Evolutionary conservation across 2,329 filamentous ascomycete species (phyloP), one percentile per base, ranked within the genome.

Genomic region (Orbilia ellipsospora): DNA sequence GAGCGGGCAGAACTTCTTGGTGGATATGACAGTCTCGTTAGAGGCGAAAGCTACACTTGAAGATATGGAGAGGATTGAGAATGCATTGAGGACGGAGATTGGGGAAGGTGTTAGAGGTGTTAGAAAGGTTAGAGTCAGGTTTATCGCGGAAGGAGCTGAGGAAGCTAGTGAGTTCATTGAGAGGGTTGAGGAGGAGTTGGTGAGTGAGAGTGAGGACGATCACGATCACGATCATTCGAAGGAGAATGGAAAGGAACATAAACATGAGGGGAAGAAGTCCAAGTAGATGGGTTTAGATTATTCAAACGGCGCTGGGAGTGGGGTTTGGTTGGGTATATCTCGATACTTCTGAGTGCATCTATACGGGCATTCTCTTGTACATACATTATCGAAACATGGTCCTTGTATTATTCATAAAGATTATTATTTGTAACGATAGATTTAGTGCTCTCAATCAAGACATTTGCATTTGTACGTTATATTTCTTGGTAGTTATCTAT

Each of bases 1-100:
- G 84, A 95, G 93, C 2, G 95, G 95, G 31, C 95, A 97, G 82
- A 99, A 97, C 84, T 97, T 96, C 81, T 86, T 98, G 31, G 90
- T 98, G 79, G 95, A 98, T 79, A 82, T 99, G 6, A 94, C 97
- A 82, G 83, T 98, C 76, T 91, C 88, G 1, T 92, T 96, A 15
- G 93, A 94, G 0, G 87, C 86, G 20, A 84, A 85, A 40, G 96
- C 92, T 91, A 91, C 91, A 0, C 85, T 99, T 4, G 88, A 89
- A 63, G 87, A 91, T 65, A 88, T 90, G 6, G 86, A 88, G 44
- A 84, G 86, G 15, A 85, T 96, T 13, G 95, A 99, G 82, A 88
- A 90, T 42, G 84, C 86, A 1, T 86, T 98, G 42, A 88, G 95
- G 74, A 86, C 89, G 52, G 86, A 86, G 68, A 87, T 97, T 26